A percentile compares a stretch with the other conserved stretches of the same genome.
Evolutionary conservation across 2,329 filamentous ascomycete genomes (phyloP).

Genomic region (Ophiostoma sp.): DNA sequence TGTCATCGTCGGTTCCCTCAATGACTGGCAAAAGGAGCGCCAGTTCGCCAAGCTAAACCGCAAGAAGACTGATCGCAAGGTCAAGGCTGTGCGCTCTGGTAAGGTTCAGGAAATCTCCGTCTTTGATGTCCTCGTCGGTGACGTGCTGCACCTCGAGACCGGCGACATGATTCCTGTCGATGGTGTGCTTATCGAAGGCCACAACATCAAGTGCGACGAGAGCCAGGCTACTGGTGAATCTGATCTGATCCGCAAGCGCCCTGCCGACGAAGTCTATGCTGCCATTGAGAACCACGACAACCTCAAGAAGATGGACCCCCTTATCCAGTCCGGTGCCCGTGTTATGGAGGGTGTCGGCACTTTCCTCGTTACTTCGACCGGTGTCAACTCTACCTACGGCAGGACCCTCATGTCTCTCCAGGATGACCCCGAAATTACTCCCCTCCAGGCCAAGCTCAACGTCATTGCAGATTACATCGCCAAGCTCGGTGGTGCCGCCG

Average conservation of each 20-base stretch:
- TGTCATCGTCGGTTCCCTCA: constrained; percentile 68
- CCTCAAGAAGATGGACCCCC: constrained; percentile 70
- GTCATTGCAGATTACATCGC: constrained; percentile 72
- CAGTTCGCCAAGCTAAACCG: constrained; percentile 74
- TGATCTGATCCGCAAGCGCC: constrained; percentile 64
- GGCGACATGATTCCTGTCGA: constrained; percentile 71
- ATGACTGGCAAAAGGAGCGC: constrained; percentile 75
- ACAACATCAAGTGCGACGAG: constrained; percentile 71
- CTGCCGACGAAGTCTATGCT: constrained; percentile 62
- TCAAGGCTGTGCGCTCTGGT: constrained; percentile 68
- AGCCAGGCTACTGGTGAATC: constrained; percentile 76
- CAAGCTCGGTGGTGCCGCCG: constrained; percentile 70
- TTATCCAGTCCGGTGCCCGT: constrained; percentile 78
- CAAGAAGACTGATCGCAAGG: constrained; percentile 69
- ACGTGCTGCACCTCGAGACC: constrained; percentile 67
- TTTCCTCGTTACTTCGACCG: constrained; percentile 68
- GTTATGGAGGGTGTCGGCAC: constrained; percentile 74
- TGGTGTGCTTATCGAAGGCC: constrained; percentile 66
- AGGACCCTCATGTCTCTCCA: constrained; percentile 70
- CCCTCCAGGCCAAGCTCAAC: constrained; percentile 70
- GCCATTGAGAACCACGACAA: constrained; percentile 63
- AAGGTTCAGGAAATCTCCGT: constrained; percentile 64
- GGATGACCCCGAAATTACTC: constrained; percentile 69
- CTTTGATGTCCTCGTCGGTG: constrained; percentile 63
- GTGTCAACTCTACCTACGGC: constrained; percentile 68